Base-by-base conservation (phyloP, 2,329 filamentous ascomycete genomes). In the Diaporthe batatas region DNA sequence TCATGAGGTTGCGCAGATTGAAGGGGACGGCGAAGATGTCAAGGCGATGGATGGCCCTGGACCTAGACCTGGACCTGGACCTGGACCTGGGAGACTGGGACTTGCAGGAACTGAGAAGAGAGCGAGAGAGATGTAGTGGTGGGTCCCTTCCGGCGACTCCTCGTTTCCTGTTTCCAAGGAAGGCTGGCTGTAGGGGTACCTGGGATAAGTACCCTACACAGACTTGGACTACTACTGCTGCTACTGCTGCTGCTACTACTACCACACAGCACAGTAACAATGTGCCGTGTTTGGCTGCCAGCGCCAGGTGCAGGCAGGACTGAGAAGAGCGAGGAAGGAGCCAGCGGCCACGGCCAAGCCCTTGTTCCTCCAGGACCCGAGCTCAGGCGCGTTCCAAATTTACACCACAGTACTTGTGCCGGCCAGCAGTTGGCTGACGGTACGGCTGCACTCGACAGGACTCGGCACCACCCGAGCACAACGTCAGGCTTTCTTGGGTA, bases 381-480 rank as follows among this genome's bases (percentile, higher is more conserved):
- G 21, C 39, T 25, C 18, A 18, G 58, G 58, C 21, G 44, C 47
- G 32, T 36, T 25, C 44, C 32, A 51, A 51, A 36, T 23, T 65
- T 51, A 44, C 36, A 29, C 29, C 5, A 29, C 29, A 29, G 29
- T 29, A 2, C 29, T 36, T 59, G n/a, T 62, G 42, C 57, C 36
- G 4, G 42, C 57, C 23, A 16, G 42, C 36, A 12, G 36, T 39
- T 39, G 36, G 36, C 11, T 39, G 11, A 51, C 32, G n/a, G n/a
- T 34, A 44, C 44, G 12, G 36, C 36, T 39, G 62, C 42, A 44
- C 42, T 44, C 42, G 36, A 39, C 36, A 39, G 36, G 14, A 34
- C 44, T 65, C 62, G 62, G 62, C 62, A 65, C 29, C 62, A 51
- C 62, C 62, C 62, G 62, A 65, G 44, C 62, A 65, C 62, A 49